These are phyloP conservation scores for Naganishia antarctica DNA, from an alignment of 768 basidiomycete species.

Conservation along the genomic window DNA sequence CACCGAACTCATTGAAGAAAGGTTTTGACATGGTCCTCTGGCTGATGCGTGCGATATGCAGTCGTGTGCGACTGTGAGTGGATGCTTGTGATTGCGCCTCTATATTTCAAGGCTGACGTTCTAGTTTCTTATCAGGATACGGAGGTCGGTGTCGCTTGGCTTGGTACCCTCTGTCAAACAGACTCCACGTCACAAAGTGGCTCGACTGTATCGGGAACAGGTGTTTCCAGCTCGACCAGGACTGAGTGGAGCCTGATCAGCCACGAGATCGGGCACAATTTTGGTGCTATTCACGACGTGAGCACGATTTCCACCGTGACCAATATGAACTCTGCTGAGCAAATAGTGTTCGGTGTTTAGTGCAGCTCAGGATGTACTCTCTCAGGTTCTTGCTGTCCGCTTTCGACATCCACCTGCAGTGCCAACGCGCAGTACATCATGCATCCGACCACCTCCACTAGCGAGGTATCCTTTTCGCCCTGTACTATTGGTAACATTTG, in stretches of 20 bases:
- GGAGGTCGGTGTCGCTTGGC: conserved; percentile 72
- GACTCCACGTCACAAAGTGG: conserved; percentile 50
- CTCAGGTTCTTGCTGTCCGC: conserved; percentile 63
- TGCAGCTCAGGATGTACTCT: conserved; percentile 65
- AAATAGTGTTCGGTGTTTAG: conserved; percentile 45
- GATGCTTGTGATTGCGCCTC: no score
- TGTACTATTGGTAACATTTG: conserved; percentile 84
- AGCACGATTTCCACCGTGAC: neutral
- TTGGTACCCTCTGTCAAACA: conserved; percentile 65
- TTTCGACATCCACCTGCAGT: conserved; percentile 59
- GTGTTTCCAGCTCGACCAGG: conserved; percentile 68
- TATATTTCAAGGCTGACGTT: conserved; percentile 69
- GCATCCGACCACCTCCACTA: conserved; percentile 65
- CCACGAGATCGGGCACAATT: conserved; percentile 60
- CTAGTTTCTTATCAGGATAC: neutral
- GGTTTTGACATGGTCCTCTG: no score
- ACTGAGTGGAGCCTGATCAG: conserved; percentile 55
- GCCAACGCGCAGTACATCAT: conserved; percentile 70
- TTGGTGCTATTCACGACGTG: conserved; percentile 65
- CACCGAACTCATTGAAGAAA: neutral
- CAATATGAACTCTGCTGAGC: neutral
- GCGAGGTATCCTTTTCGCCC: conserved; percentile 66
- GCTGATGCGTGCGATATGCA: neutral
- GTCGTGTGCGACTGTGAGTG: conserved; percentile 18
- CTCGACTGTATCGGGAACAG: conserved; percentile 69